Percentiles rank a stretch among this genome's conserved stretches.
Evolutionary conservation across 1,284 basidiomycete genomes (phyloP).

Genomic region (Tausonia pullulans): DNA sequence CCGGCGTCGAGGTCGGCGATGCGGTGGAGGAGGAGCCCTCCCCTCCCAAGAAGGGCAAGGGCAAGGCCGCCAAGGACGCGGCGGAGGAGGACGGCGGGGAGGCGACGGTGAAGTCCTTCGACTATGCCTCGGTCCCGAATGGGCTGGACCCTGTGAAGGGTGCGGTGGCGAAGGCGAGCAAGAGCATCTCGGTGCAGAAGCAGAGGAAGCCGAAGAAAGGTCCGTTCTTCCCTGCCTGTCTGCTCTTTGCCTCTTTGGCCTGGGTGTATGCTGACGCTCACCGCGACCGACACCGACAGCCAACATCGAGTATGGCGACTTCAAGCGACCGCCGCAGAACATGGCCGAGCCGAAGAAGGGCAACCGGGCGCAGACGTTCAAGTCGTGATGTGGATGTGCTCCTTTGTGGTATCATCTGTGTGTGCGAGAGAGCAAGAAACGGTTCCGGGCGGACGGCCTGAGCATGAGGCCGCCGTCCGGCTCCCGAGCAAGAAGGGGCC

Average conservation of each 20-base stretch:
- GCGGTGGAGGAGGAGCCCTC: constrained; percentile 1
- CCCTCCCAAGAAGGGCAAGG: constrained; percentile 18
- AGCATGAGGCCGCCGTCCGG: too few relatives aligned
- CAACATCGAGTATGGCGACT: constrained; percentile 27
- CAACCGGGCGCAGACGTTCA: constrained; percentile 23
- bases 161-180: constrained; percentile 4
- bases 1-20: constrained; percentile 13
- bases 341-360: constrained; percentile 32
- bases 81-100: constrained; percentile 21
- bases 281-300: not conserved
- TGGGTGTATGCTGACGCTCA: constrained; percentile 8
- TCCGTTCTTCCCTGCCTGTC: constrained; percentile 12
- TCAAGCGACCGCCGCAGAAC: constrained; percentile 28
- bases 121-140: constrained; percentile 62
- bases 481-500: too few relatives aligned
- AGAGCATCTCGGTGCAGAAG: constrained; percentile 27
- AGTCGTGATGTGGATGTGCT: not conserved
- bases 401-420: too few relatives aligned
- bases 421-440: too few relatives aligned
- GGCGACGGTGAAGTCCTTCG: constrained; percentile 47
- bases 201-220: constrained; percentile 24
- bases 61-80: constrained; percentile 19
- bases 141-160: constrained; percentile 50
- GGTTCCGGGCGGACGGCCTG: too few relatives aligned
- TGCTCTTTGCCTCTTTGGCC: not conserved